phyloP scores from a whole-genome alignment of 1,139 yeast genomes.

The Kodamaea sp. region DNA sequence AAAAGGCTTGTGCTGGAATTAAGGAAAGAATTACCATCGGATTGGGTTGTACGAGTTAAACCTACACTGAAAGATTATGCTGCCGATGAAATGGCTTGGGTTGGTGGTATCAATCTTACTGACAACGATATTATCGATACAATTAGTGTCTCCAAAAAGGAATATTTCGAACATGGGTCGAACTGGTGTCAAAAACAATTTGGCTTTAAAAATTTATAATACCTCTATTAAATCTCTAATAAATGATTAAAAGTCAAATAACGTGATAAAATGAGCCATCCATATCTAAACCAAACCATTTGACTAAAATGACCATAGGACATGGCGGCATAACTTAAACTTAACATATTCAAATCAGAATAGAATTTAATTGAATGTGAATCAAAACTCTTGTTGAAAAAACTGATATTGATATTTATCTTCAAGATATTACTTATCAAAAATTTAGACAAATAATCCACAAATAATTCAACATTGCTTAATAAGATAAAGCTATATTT shows the following conservation, averaged over 20 bases:
- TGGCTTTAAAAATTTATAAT: constrained; percentile 50
- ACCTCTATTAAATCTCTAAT: constrained; percentile 19
- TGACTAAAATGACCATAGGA: constrained; percentile 79
- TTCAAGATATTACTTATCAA: constrained; percentile 32
- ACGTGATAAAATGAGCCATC: constrained; percentile 77
- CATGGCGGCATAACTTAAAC: constrained; percentile 72
- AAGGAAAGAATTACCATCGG: constrained; percentile 63
- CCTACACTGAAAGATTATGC: constrained; percentile 12
- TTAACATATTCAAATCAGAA: constrained; percentile 55
- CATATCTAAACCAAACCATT: constrained; percentile 93
- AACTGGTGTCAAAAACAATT: constrained; percentile 76
- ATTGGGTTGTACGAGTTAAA: constrained; percentile 56
- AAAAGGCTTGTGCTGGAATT: constrained; percentile 58
- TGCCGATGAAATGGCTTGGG: constrained; percentile 35
- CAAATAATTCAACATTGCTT: constrained; percentile 44
- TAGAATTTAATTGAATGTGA: constrained; percentile 39
- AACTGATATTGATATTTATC: constrained; percentile 40
- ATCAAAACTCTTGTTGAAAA: constrained; percentile 26
- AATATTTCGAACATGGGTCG: constrained; percentile 82
- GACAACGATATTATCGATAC: constrained; percentile 48
- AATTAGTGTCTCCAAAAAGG: constrained; percentile 66
- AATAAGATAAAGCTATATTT: constrained; percentile 52
- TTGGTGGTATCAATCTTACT: constrained; percentile 49
- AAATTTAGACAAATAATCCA: constrained; percentile 30
- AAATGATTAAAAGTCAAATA: constrained; percentile 75